Conservation (phyloP, 768 basidiomycete species). For the Holtermannia corniformis region DNA sequence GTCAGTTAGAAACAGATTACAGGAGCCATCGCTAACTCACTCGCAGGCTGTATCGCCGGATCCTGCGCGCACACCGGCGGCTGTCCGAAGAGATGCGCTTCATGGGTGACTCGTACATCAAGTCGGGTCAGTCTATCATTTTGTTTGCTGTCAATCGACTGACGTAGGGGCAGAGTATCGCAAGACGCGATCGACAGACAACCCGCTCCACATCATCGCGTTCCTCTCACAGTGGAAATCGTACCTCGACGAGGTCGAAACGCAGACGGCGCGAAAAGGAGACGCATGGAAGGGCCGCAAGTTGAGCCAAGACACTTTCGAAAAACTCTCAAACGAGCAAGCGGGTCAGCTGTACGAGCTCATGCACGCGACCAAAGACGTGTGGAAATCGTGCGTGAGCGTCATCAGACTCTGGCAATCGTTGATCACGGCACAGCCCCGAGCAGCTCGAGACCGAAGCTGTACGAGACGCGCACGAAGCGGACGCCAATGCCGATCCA, state of each 20-base stretch:
- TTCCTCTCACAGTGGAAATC: constrained; percentile 93
- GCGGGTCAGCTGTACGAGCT: constrained; percentile 88
- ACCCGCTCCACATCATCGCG: constrained; percentile 84
- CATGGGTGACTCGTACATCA: constrained; percentile 77
- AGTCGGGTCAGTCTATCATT: constrained; percentile 43
- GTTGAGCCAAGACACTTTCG: constrained; percentile 38
- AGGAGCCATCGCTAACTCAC: neutral
- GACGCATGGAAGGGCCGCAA: constrained; percentile 30
- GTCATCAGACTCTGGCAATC: neutral
- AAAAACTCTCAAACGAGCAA: constrained; percentile 62
- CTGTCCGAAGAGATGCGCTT: constrained; percentile 71
- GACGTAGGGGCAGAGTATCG: constrained; percentile 61
- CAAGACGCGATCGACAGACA: constrained; percentile 64
- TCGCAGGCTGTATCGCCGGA: constrained; percentile 65
- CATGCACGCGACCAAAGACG: constrained; percentile 78
- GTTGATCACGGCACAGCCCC: constrained; percentile 6
- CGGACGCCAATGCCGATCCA: neutral
- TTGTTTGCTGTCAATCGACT: neutral
- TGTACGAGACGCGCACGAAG: neutral
- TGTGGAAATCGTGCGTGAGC: constrained; percentile 59
- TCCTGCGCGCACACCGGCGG: constrained; percentile 67
- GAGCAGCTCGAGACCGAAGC: constrained; percentile 17
- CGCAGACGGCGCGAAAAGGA: constrained; percentile 43
- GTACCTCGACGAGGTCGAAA: constrained; percentile 60
- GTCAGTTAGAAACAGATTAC: constrained; percentile 45